phyloP scores from a whole-genome alignment of 208 protist genomes.

The Acanthamoeba healyi region DNA sequence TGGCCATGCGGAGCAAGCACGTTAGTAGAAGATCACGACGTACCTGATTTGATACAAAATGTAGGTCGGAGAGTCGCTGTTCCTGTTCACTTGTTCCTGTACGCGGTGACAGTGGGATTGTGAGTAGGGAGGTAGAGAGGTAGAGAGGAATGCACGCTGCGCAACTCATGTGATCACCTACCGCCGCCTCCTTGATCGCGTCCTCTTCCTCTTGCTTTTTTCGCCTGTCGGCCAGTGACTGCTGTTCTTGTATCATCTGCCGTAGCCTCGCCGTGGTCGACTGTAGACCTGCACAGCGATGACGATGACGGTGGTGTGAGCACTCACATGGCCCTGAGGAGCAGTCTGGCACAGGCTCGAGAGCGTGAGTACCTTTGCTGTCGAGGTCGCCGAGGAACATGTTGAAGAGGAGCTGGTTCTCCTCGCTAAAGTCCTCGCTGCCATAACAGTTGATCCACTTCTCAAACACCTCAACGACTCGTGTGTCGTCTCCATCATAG shows the following conservation, averaged over 20 bases:
- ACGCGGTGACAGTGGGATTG: neutral
- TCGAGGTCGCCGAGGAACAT: constrained; percentile 71
- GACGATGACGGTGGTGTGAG: neutral
- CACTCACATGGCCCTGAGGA: neutral
- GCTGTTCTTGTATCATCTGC: neutral
- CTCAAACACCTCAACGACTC: constrained; percentile 68
- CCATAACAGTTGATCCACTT: constrained; percentile 70
- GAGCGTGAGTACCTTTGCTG: constrained; percentile 14
- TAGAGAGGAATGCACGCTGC: no score
- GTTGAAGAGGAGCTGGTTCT: constrained; percentile 71
- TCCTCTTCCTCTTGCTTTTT: constrained; percentile 35
- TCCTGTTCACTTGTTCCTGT: neutral
- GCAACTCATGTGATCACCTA: no score
- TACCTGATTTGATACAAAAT: constrained; percentile 46
- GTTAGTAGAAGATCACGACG: neutral
- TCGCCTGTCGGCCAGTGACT: neutral
- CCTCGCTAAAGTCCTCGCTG: constrained; percentile 70
- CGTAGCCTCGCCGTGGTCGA: neutral
- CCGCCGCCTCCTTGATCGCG: neutral
- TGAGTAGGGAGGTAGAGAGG: no score
- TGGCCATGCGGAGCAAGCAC: neutral
- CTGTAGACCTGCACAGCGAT: neutral
- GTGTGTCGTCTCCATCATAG: constrained; percentile 60
- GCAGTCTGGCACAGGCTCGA: no score
- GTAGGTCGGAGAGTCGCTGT: neutral